These are phyloP conservation scores for Vigna nakashimae DNA, from an alignment of 306 rosid genomes.

Conservation along the genomic window DNA sequence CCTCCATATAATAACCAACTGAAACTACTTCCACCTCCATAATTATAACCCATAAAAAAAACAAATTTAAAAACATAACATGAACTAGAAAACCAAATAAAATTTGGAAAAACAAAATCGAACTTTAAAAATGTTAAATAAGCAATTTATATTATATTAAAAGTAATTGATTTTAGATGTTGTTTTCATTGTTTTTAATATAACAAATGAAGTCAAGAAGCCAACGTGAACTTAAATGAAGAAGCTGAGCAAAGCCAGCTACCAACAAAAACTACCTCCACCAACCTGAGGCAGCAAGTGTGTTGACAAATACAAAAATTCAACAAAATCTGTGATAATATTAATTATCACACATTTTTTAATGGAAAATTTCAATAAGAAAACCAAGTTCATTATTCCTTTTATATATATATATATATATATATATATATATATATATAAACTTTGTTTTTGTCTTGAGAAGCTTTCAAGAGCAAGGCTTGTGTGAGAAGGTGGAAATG, in stretches of 20 bases:
- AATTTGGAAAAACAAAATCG: background rate
- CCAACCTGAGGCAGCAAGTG: background rate
- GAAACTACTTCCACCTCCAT: too few relatives aligned
- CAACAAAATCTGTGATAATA: slow-evolving; percentile 19
- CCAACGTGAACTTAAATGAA: slow-evolving; percentile 1
- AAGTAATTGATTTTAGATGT: background rate
- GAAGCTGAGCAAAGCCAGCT: background rate
- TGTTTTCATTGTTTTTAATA: background rate
- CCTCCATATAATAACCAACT: too few relatives aligned
- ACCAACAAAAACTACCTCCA: slow-evolving; percentile 37
- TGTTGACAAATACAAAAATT: slow-evolving; percentile 21
- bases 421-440: background rate
- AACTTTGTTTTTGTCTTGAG: background rate
- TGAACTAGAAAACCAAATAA: background rate
- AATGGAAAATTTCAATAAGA: background rate
- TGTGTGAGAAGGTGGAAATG: background rate
- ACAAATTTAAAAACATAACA: too few relatives aligned
- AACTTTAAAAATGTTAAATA: background rate
- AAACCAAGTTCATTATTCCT: background rate
- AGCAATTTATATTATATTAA: background rate
- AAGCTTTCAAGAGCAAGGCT: slow-evolving; percentile 11
- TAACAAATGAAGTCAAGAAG: background rate
- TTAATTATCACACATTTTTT: background rate
- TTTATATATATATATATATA: background rate
- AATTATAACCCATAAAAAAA: too few relatives aligned